Evolutionary conservation across 2,329 filamentous ascomycete species (phyloP).

Genomic region (Pochonia chlamydosporia): DNA sequence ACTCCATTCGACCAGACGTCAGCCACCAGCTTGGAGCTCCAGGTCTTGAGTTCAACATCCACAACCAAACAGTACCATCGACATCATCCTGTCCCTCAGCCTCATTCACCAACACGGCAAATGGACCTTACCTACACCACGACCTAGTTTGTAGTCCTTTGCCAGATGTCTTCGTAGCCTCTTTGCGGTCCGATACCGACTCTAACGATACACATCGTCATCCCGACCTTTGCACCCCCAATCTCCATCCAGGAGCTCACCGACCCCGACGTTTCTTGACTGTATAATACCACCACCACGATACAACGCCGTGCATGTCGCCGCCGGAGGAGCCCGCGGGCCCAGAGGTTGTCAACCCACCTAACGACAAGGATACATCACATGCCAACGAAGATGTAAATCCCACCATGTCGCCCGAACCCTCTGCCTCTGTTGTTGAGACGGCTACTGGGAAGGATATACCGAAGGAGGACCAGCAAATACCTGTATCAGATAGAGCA

Average conservation of each 20-base stretch:
- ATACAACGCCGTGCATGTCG: slow-evolving; percentile 27
- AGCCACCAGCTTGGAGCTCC: no score
- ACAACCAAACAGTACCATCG: no score
- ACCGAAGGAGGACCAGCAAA: not conserved
- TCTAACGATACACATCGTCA: no score
- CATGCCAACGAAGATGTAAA: slow-evolving; percentile 3
- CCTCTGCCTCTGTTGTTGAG: not conserved
- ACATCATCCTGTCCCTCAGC: no score
- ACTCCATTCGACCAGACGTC: no score
- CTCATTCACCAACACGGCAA: no score
- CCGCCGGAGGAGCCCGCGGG: slow-evolving; percentile 24
- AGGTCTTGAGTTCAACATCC: no score
- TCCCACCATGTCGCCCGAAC: not conserved
- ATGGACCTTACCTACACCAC: no score
- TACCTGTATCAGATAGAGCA: not conserved
- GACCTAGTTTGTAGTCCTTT: no score
- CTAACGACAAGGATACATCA: slow-evolving; percentile 4
- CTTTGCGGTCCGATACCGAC: not conserved
- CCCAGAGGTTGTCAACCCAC: slow-evolving; percentile 14
- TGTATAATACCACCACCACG: not conserved
- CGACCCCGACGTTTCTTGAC: not conserved
- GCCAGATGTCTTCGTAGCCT: no score
- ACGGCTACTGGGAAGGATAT: not conserved
- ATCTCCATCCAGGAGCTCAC: not conserved
- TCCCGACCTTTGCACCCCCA: no score